phyloP scores from a whole-genome alignment of 2,329 filamentous ascomycete species.

The Ophiostoma fasciatum region DNA sequence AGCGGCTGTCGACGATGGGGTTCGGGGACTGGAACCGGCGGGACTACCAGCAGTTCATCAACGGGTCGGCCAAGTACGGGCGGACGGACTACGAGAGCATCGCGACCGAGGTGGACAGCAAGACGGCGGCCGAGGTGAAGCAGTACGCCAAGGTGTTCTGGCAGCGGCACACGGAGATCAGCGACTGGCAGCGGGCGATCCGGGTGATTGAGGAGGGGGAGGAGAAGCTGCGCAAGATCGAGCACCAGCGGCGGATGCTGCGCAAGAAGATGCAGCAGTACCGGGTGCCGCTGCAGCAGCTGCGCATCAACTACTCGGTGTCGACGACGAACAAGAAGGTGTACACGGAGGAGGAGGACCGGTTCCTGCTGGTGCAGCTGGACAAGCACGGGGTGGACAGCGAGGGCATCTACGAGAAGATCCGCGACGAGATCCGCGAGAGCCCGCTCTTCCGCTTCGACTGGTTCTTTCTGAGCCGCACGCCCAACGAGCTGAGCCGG shows the following conservation, averaged over 20 bases:
- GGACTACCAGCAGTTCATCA: constrained; percentile 97
- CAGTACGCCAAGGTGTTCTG: constrained; percentile 92
- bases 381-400: constrained; percentile 87
- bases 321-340: constrained; percentile 99
- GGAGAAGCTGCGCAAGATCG: constrained; percentile 73
- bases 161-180: constrained; percentile 83
- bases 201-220: constrained; percentile 85
- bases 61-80: constrained; percentile 85
- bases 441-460: constrained; percentile 94
- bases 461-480: constrained; percentile 97
- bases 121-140: constrained; percentile 71
- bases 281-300: constrained; percentile 90
- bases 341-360: constrained; percentile 95
- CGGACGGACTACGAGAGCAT: constrained; percentile 76
- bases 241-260: constrained; percentile 84
- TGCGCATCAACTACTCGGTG: constrained; percentile 98
- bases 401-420: constrained; percentile 79
- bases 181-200: constrained; percentile 79
- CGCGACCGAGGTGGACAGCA: constrained; percentile 80
- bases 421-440: constrained; percentile 93
- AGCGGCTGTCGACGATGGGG: constrained; percentile 63
- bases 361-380: constrained; percentile 84
- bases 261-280: constrained; percentile 93
- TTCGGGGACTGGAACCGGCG: constrained; percentile 93
- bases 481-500: constrained; percentile 79